These are phyloP conservation scores for Acrocalymma vagum DNA, from an alignment of 2,329 filamentous ascomycete genomes.

Conservation along the genomic window DNA sequence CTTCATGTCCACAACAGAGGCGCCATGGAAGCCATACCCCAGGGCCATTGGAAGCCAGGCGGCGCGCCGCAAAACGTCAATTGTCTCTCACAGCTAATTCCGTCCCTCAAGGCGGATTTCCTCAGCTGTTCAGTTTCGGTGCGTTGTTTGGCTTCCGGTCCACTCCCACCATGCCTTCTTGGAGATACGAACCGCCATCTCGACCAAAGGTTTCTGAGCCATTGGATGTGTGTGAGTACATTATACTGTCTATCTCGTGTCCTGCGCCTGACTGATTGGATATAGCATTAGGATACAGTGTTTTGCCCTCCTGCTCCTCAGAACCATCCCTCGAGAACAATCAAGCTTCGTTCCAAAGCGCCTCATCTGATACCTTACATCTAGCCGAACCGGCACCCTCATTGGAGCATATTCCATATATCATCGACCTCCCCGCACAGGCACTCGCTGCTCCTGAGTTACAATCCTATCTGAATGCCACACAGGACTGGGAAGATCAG, in stretches of 20 bases:
- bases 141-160: slow-evolving; percentile 37
- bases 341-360: neutral
- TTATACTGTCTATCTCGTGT: no score
- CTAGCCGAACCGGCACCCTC: no score
- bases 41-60: slow-evolving; percentile 69
- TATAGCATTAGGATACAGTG: slow-evolving; percentile 9
- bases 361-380: slow-evolving; percentile 7
- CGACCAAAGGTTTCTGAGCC: slow-evolving; percentile 16
- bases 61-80: slow-evolving; percentile 63
- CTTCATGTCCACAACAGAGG: slow-evolving; percentile 53
- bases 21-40: slow-evolving; percentile 69
- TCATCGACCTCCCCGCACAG: no score
- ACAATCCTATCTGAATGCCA: no score
- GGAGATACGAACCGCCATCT: slow-evolving; percentile 47
- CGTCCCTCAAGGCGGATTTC: slow-evolving; percentile 32
- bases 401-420: no score
- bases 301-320: slow-evolving; percentile 5
- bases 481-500: no score
- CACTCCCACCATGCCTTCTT: slow-evolving; percentile 28
- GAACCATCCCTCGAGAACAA: neutral
- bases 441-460: no score
- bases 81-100: slow-evolving; percentile 59
- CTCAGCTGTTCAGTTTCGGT: slow-evolving; percentile 34
- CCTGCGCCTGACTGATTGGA: neutral
- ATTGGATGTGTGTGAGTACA: slow-evolving; percentile 30